Evolutionary conservation across 148 eudicot genomes (phyloP).

Genomic region (Chenopodium formosanum): DNA sequence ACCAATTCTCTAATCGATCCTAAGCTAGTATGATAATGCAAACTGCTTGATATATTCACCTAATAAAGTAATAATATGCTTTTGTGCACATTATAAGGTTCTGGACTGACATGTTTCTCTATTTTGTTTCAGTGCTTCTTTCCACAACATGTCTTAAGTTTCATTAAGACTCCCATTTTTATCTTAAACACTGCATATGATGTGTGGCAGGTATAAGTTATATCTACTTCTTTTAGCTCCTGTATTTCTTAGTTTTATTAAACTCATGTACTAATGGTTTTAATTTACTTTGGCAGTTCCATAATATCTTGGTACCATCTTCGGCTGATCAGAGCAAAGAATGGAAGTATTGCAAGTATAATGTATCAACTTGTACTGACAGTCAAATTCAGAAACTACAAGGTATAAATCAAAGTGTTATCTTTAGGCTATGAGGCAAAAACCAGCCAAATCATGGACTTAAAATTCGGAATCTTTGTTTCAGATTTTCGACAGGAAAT

Average conservation of each 20-base stretch:
- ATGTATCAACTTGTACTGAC: conserved; percentile 49
- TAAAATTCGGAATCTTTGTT: neutral
- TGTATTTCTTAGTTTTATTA: neutral
- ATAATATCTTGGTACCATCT: conserved; percentile 79
- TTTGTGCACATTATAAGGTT: neutral
- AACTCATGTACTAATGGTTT: neutral
- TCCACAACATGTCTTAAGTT: conserved; percentile 71
- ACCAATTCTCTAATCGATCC: conserved; percentile 45
- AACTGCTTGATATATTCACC: neutral
- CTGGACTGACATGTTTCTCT: conserved; percentile 11
- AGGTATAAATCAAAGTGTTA: conserved; percentile 39
- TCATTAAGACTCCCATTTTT: conserved; percentile 74
- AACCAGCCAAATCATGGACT: neutral
- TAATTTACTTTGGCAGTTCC: conserved; percentile 49
- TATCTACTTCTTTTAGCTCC: neutral
- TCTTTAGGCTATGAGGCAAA: neutral
- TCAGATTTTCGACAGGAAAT: conserved; percentile 70
- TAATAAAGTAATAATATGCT: neutral
- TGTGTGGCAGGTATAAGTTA: conserved; percentile 64
- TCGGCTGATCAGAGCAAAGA: conserved; percentile 60
- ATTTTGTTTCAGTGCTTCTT: conserved; percentile 71
- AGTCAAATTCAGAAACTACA: conserved; percentile 60
- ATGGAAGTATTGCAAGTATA: conserved; percentile 71
- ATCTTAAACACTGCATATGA: conserved; percentile 89
- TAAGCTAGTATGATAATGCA: conserved; percentile 45